phyloP scores from a whole-genome alignment of 805 yeast genomes.

The Ogataea siamensis region DNA sequence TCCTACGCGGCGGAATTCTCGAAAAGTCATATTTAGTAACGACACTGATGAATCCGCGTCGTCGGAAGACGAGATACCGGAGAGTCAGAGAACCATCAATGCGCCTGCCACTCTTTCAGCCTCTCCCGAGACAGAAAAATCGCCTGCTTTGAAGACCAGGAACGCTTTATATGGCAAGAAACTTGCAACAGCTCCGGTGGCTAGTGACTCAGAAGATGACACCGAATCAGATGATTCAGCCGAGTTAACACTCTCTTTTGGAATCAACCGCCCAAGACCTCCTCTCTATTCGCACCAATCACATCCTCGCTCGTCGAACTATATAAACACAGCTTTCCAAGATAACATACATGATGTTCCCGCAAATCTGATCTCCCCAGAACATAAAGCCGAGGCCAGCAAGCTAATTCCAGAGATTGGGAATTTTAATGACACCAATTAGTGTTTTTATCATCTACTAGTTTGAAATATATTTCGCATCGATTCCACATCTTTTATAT shows the following conservation, averaged over 20 bases:
- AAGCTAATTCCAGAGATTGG: conserved; percentile 15
- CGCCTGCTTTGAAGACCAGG: conserved; percentile 1
- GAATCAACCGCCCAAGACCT: conserved; percentile 5
- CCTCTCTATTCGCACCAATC: background rate
- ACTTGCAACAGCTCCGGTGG: conserved; percentile 3
- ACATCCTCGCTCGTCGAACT: conserved; percentile 4
- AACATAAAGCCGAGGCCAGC: conserved; percentile 9
- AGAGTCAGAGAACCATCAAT: background rate
- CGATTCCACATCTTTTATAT: conserved; percentile 7
- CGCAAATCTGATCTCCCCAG: conserved; percentile 10
- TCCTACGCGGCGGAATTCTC: conserved; percentile 15
- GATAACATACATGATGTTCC: conserved; percentile 18
- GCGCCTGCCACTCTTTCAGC: background rate
- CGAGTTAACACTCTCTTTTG: conserved; percentile 23
- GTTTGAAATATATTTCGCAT: background rate
- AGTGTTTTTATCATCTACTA: conserved; percentile 1
- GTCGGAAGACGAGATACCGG: conserved; percentile 3
- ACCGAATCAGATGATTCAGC: conserved; percentile 19
- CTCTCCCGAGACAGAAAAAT: background rate
- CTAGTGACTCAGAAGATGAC: conserved; percentile 11
- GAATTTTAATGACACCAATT: conserved; percentile 6
- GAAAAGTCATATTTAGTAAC: conserved; percentile 17
- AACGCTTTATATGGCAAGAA: conserved; percentile 23
- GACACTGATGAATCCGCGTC: conserved; percentile 16
- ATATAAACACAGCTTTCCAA: conserved; percentile 1